Evolutionary conservation across 2,329 filamentous ascomycete species (phyloP), one percentile per base, ranked within the genome.

Genomic region (Trichoderma arundinaceum): DNA sequence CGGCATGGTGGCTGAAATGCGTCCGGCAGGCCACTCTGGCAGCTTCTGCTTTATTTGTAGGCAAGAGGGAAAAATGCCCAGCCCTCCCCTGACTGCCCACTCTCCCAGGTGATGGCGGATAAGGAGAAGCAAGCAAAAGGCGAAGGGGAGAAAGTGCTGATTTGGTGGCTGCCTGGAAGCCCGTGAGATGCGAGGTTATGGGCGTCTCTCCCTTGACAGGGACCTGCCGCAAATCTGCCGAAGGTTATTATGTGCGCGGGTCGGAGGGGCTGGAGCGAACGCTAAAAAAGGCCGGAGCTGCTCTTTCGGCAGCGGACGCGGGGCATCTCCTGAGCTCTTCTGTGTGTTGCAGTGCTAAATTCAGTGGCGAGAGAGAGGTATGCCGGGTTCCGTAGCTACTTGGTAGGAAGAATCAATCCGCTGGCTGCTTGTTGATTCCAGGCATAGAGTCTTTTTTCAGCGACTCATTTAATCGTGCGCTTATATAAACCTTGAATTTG

Each of bases 1-100:
- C 72, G 69, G 71, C 74, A 76, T 76, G 66, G 67, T 74, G 67
- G 70, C 73, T 69, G 67, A 28, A 28, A 67, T 69, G 70, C 67
- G 51, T 48, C 63, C 17, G 38, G 33, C 39, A 65, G 43, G 35
- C 58, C 58, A 35, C 32, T 54, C 32, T 46, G 38, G 53, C 52
- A 41, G 43, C 56, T 35, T 52, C 22, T 49, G 15, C 46, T 39
- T 63, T n/a, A 12, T 32, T 44, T 44, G 43, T 33, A 59, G 54
- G 33, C 33, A 33, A 51, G 43, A 33, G 38, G 59, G 22, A 28
- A 28, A 56, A 53, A 56, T 22, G 59, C 32, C 28, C 8, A 17
- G 41, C 39, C 48, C 59, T 51, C 49, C 49, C 46, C 48, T 53
- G 49, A 44, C 44, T 54, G 59, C 49, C 44, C 59, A 12, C 59